phyloP scores from a whole-genome alignment of 2,329 filamentous ascomycete species.

The Hymenoscyphus repandus region DNA sequence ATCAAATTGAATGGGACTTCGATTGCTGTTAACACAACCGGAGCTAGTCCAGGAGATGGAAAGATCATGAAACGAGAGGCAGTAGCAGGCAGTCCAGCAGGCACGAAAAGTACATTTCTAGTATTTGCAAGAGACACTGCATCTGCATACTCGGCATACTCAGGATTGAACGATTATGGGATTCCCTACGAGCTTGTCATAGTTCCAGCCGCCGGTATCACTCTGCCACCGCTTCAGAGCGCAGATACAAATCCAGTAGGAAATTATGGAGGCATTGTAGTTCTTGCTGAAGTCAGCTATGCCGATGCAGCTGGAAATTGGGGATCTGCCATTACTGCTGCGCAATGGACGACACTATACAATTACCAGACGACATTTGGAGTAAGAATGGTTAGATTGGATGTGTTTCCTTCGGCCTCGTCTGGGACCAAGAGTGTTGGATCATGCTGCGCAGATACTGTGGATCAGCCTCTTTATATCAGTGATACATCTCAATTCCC shows the following conservation, averaged over 20 bases:
- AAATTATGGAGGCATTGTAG: constrained; percentile 38
- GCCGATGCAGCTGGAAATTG: constrained; percentile 41
- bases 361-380: constrained; percentile 53
- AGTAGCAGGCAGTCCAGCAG: not conserved
- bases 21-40: constrained; percentile 3
- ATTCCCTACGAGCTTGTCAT: constrained; percentile 51
- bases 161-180: constrained; percentile 54
- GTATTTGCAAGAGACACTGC: constrained; percentile 48
- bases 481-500: constrained; percentile 48
- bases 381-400: constrained; percentile 54
- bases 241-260: constrained; percentile 7
- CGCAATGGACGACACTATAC: constrained; percentile 52
- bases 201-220: constrained; percentile 46
- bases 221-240: constrained; percentile 30
- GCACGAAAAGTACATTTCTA: constrained; percentile 42
- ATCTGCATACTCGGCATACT: constrained; percentile 44
- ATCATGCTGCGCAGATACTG: constrained; percentile 42
- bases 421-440: constrained; percentile 36
- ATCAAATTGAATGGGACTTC: not conserved
- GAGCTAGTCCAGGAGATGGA: not conserved
- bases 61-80: not conserved
- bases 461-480: constrained; percentile 47
- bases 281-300: constrained; percentile 25
- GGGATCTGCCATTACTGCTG: constrained; percentile 38
- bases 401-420: constrained; percentile 48